Base-by-base conservation (phyloP, 2,329 filamentous ascomycete genomes). In the Karstenula rhodostoma region DNA sequence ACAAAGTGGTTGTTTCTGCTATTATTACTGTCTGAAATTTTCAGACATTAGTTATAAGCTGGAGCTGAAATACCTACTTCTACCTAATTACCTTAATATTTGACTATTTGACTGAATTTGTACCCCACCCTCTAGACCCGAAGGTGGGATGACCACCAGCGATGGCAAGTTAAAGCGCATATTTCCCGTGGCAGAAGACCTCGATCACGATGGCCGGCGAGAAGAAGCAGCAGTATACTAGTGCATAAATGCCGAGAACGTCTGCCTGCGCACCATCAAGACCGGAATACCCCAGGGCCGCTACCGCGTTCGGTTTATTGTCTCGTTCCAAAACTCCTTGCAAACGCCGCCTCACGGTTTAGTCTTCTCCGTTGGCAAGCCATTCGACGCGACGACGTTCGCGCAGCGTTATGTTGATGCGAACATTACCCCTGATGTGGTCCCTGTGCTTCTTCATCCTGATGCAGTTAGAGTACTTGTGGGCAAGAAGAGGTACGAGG, bases 401-500 rank as follows among this genome's bases (percentile, higher is more conserved):
- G 56, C 65, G n/a, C 49, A 58, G 8, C 70, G 77, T 0, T 75
- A 66, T 56, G 77, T 79, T 0, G 77, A 79, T 54, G 76, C 77
- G 1, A 70, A 72, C 19, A 78, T 79, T 58, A 76, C 76, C 5
- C 74, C 74, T 0, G 77, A 79, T 62, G 65, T 77, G n/a, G 76
- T 73, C 2, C 68, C 69, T 0, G 76, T 78, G 22, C 57, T 79
- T 51, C 58, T 79, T 17, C 70, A 77, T 57, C 77, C 77, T 0
- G 77, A 79, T 61, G 76, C 77, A 0, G 74, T 79, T 8, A 61
- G 77, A 10, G 76, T 78, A 2, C 57, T 77, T 1, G 71, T 79
- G 0, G 76, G 77, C 0, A 65, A 59, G 29, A 55, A 59, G 23
- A 50, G 77, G 43, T 75, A 75, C 54, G 59, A 66, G n/a, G 70